These are phyloP conservation scores for Solanum pinnatisectum DNA, from an alignment of 257 asterid genomes.

Conservation along the genomic window DNA sequence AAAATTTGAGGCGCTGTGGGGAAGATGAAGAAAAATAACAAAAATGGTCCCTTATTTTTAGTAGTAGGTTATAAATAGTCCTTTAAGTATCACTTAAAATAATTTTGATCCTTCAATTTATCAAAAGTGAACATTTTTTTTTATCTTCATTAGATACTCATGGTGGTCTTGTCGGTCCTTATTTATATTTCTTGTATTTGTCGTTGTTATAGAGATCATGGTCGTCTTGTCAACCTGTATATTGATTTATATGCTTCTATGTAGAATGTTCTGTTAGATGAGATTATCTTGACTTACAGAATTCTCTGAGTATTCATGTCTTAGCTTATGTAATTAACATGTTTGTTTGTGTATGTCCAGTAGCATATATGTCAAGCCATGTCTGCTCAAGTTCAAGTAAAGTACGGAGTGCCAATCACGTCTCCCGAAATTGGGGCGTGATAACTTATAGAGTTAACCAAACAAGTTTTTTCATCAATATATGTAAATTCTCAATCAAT, in stretches of 20 bases:
- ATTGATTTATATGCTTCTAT: not conserved
- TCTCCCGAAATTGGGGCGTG: not conserved
- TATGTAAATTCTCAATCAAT: too few relatives aligned
- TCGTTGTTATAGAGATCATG: too few relatives aligned
- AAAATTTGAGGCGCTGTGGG: not conserved
- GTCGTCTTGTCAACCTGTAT: too few relatives aligned
- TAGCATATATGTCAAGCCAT: not conserved
- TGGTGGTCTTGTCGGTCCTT: too few relatives aligned
- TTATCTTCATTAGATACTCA: too few relatives aligned
- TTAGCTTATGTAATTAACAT: not conserved
- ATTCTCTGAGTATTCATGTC: not conserved
- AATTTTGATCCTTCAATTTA: not conserved
- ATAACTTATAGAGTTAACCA: too few relatives aligned
- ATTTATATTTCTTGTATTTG: too few relatives aligned
- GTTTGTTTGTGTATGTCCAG: not conserved
- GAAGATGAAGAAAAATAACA: not conserved
- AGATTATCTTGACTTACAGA: too few relatives aligned
- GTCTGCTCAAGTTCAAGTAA: not conserved
- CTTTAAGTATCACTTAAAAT: not conserved
- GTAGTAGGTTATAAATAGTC: not conserved
- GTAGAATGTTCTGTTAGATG: not conserved
- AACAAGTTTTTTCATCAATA: not conserved
- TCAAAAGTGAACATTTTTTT: not conserved
- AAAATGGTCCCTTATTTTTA: not conserved
- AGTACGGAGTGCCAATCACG: too few relatives aligned